Evolutionary conservation across 495 filamentous ascomycete species (phyloP).

Genomic region (Hypoxylon perforatum): DNA sequence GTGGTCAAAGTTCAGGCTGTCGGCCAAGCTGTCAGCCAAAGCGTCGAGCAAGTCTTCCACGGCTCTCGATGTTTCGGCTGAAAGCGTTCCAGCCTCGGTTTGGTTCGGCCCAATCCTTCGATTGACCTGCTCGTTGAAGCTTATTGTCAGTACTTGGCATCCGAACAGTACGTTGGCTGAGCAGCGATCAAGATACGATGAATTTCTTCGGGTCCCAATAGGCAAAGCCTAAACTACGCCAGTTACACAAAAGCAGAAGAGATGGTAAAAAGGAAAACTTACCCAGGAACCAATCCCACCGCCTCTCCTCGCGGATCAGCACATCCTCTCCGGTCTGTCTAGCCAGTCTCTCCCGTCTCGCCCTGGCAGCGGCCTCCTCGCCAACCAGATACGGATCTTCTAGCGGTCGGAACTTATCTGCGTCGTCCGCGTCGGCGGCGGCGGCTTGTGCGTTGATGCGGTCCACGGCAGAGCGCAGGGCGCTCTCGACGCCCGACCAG

Average conservation of each 20-base stretch:
- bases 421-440: slow-evolving; percentile 15
- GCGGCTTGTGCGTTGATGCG: slow-evolving; percentile 34
- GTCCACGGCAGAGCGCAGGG: slow-evolving; percentile 38
- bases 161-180: neutral
- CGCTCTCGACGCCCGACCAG: slow-evolving; percentile 37
- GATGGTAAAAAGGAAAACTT: slow-evolving; percentile 30
- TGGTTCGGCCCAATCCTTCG: slow-evolving; percentile 58
- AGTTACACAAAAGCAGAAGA: neutral
- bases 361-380: slow-evolving; percentile 59
- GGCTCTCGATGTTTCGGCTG: slow-evolving; percentile 49
- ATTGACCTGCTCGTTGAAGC: slow-evolving; percentile 50
- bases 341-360: slow-evolving; percentile 56
- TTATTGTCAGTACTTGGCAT: slow-evolving; percentile 15
- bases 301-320: slow-evolving; percentile 56
- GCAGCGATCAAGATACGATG: no score
- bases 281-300: slow-evolving; percentile 63
- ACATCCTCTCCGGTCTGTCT: slow-evolving; percentile 59
- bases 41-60: slow-evolving; percentile 48
- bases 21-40: slow-evolving; percentile 41
- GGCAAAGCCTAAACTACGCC: neutral
- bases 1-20: neutral
- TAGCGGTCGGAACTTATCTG: slow-evolving; percentile 51
- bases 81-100: slow-evolving; percentile 60
- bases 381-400: slow-evolving; percentile 66
- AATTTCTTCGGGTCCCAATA: no score